Evolutionary conservation across 2,329 filamentous ascomycete genomes (phyloP).

Genomic region (Allantophomopsis lycopodina): DNA sequence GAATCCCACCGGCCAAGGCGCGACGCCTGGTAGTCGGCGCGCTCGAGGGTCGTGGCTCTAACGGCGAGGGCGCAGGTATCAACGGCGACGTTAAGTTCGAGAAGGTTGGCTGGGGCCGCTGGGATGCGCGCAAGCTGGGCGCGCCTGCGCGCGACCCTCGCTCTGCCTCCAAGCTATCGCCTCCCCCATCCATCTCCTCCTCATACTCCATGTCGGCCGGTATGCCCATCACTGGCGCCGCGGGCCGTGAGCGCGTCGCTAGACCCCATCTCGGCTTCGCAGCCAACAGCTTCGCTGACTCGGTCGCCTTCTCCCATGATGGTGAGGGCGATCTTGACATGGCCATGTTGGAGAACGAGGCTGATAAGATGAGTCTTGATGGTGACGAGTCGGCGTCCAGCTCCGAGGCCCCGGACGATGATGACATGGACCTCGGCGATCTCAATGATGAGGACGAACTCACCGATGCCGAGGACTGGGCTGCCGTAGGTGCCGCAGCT

Average conservation of each 20-base stretch:
- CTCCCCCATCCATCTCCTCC: slow-evolving; percentile 26
- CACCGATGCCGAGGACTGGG: slow-evolving; percentile 96
- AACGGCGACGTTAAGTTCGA: slow-evolving; percentile 72
- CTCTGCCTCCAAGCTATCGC: slow-evolving; percentile 21
- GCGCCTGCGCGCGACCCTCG: slow-evolving; percentile 33
- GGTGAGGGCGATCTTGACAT: slow-evolving; percentile 43
- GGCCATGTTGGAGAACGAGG: slow-evolving; percentile 69
- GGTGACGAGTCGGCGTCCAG: slow-evolving; percentile 63
- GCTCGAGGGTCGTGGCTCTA: slow-evolving; percentile 59
- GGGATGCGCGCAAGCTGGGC: slow-evolving; percentile 71
- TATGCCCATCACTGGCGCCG: slow-evolving; percentile 40
- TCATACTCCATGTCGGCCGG: slow-evolving; percentile 27
- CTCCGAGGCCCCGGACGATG: slow-evolving; percentile 53
- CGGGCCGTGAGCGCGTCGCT: slow-evolving; percentile 30
- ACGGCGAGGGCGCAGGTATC: slow-evolving; percentile 42
- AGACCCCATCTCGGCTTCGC: slow-evolving; percentile 16
- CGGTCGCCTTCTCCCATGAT: slow-evolving; percentile 63
- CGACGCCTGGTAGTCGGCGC: slow-evolving; percentile 85
- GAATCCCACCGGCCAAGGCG: slow-evolving; percentile 80
- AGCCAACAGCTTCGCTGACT: slow-evolving; percentile 53
- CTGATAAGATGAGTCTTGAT: slow-evolving; percentile 88
- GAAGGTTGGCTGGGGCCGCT: slow-evolving; percentile 95
- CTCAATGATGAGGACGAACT: slow-evolving; percentile 65
- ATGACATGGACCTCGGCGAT: slow-evolving; percentile 38
- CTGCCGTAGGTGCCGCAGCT: slow-evolving; percentile 72